Conservation (phyloP, 192 early-diverging fungal genomes). For the Gaertneriomyces sp. region DNA sequence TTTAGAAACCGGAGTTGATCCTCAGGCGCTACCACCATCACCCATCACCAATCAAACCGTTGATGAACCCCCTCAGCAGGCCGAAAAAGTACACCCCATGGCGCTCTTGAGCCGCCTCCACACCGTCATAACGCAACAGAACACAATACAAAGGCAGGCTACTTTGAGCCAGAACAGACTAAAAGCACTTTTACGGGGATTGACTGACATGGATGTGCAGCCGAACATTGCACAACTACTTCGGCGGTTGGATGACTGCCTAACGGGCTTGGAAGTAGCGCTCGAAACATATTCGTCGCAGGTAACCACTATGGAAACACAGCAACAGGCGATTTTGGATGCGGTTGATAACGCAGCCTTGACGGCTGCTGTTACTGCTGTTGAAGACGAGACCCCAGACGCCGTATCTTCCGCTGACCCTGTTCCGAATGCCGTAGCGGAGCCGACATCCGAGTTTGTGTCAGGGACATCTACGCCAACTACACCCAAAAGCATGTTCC, state of each 20-base stretch:
- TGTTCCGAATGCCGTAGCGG: background rate
- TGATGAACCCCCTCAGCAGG: background rate
- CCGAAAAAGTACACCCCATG: background rate
- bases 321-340: background rate
- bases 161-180: too few relatives aligned
- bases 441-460: background rate
- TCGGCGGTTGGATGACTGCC: too few relatives aligned
- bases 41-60: background rate
- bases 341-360: slow-evolving; percentile 10
- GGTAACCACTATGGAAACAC: slow-evolving; percentile 2
- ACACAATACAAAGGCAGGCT: background rate
- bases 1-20: background rate
- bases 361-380: background rate
- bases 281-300: background rate
- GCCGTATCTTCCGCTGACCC: background rate
- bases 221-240: too few relatives aligned
- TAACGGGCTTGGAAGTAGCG: too few relatives aligned
- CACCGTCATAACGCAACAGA: background rate
- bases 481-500: slow-evolving; percentile 38
- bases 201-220: too few relatives aligned
- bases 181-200: too few relatives aligned
- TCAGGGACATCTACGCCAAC: background rate
- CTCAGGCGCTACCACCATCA: background rate
- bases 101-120: slow-evolving; percentile 2
- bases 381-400: slow-evolving; percentile 14